phyloP scores from a whole-genome alignment of 352 stramenopile species.

The Pythium inflatum region DNA sequence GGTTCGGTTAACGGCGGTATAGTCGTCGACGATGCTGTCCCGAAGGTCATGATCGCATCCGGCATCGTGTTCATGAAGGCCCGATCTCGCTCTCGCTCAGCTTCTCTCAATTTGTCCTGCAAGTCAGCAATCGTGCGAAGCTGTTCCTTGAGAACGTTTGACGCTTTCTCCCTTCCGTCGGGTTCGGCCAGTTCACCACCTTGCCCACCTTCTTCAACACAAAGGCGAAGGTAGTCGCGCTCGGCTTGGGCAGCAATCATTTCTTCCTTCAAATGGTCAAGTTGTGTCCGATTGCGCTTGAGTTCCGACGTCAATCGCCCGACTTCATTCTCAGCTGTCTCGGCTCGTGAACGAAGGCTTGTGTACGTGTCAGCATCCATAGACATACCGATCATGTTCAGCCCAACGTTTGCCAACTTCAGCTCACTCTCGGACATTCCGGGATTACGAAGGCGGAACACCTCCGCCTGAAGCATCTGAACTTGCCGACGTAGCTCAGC shows the following conservation, averaged over 20 bases:
- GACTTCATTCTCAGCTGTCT: constrained; percentile 84
- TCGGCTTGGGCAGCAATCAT: constrained; percentile 87
- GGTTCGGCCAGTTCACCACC: constrained; percentile 16
- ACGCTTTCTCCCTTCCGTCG: constrained; percentile 56
- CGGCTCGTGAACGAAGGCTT: constrained; percentile 69
- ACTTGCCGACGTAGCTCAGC: constrained; percentile 79
- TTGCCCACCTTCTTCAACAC: constrained; percentile 57
- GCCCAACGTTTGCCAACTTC: constrained; percentile 60
- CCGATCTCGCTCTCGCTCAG: constrained; percentile 69
- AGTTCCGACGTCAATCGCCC: constrained; percentile 69
- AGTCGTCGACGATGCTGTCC: constrained; percentile 21
- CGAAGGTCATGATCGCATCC: constrained; percentile 24
- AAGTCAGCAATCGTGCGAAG: constrained; percentile 79
- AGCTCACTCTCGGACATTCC: constrained; percentile 81
- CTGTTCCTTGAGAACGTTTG: constrained; percentile 76
- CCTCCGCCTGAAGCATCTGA: constrained; percentile 80
- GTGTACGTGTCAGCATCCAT: constrained; percentile 79
- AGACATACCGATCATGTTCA: constrained; percentile 67
- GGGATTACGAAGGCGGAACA: constrained; percentile 80
- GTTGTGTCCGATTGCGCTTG: constrained; percentile 77
- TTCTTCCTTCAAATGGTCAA: constrained; percentile 83
- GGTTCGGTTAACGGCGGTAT: constrained; percentile 43
- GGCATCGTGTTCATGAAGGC: constrained; percentile 48
- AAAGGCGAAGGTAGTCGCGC: constrained; percentile 76
- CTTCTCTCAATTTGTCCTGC: constrained; percentile 74